Conservation (phyloP, 2,329 filamentous ascomycete genomes). For the Aspergillus tamarii region DNA sequence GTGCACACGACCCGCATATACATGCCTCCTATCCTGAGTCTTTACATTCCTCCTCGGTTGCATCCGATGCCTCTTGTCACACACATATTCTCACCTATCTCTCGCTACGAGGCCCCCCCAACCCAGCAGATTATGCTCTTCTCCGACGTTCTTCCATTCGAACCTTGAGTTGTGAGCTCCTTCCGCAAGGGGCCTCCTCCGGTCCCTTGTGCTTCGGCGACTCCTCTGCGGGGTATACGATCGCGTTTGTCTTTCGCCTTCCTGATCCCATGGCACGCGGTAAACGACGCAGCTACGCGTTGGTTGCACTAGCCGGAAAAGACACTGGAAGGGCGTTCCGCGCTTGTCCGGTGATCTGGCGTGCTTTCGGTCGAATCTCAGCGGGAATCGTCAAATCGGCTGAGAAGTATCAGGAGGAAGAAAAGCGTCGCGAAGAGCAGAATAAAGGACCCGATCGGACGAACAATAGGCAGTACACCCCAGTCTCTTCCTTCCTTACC, state of each 20-base stretch:
- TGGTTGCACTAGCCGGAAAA: conserved; percentile 60
- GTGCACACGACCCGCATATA: conserved; percentile 35
- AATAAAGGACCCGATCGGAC: conserved; percentile 29
- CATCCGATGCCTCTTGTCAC: conserved; percentile 54
- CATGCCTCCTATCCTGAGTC: conserved; percentile 45
- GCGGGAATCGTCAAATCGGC: conserved; percentile 54
- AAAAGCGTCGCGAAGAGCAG: conserved; percentile 47
- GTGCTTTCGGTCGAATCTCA: conserved; percentile 59
- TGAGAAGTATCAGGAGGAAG: conserved; percentile 48
- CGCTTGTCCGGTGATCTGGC: conserved; percentile 54
- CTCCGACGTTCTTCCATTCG: conserved; percentile 61
- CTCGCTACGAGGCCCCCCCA: conserved; percentile 59
- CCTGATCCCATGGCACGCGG: conserved; percentile 62
- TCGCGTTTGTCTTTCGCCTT: conserved; percentile 63
- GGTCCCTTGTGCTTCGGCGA: conserved; percentile 64
- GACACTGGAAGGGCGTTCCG: conserved; percentile 52
- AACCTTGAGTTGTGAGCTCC: conserved; percentile 59
- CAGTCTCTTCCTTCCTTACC: conserved; percentile 61
- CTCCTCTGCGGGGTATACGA: conserved; percentile 58
- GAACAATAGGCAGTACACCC: conserved; percentile 51
- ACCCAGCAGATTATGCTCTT: conserved; percentile 57
- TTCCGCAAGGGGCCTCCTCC: conserved; percentile 59
- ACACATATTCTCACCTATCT: conserved; percentile 62
- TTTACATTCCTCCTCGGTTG: conserved; percentile 43
- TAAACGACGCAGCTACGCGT: conserved; percentile 59